Conservation (phyloP, 208 protist species). For the Herpetomonas samuelpessoai region DNA sequence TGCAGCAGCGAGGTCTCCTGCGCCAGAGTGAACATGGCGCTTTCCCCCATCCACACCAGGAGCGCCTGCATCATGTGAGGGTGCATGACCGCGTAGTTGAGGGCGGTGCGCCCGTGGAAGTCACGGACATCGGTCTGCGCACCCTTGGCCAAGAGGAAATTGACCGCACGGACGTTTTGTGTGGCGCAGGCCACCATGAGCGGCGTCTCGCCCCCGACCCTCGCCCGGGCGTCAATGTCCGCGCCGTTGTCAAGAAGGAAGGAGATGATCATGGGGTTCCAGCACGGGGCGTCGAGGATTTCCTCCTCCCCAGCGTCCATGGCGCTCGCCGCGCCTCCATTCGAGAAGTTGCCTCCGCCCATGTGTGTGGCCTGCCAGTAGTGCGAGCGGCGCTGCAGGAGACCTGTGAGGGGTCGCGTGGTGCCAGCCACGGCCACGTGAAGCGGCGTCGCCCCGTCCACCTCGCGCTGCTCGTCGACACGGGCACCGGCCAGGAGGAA, state of each 20-base stretch:
- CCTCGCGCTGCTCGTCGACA: constrained; percentile 31
- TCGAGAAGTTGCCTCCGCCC: neutral
- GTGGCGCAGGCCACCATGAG: constrained; percentile 68
- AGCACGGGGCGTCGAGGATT: constrained; percentile 13
- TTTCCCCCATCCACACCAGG: constrained; percentile 38
- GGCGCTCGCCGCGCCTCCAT: neutral
- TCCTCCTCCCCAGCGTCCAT: constrained; percentile 10
- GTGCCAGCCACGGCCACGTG: constrained; percentile 54
- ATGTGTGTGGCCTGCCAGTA: neutral
- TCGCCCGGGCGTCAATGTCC: constrained; percentile 45
- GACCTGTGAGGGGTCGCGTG: constrained; percentile 5
- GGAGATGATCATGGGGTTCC: constrained; percentile 48
- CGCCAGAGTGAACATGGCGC: constrained; percentile 17
- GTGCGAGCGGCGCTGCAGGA: neutral
- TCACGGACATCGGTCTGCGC: constrained; percentile 44
- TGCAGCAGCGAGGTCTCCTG: constrained; percentile 47
- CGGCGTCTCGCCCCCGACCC: constrained; percentile 49
- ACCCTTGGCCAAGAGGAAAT: constrained; percentile 51
- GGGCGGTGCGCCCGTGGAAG: constrained; percentile 25
- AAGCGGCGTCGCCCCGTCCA: constrained; percentile 52
- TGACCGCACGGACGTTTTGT: constrained; percentile 40
- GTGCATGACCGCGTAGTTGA: constrained; percentile 57
- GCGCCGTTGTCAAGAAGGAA: constrained; percentile 80
- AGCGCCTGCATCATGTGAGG: constrained; percentile 55
- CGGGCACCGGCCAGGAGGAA: constrained; percentile 61